phyloP scores from a whole-genome alignment of 129 eudicot species.

The Tanacetum coccineum region DNA sequence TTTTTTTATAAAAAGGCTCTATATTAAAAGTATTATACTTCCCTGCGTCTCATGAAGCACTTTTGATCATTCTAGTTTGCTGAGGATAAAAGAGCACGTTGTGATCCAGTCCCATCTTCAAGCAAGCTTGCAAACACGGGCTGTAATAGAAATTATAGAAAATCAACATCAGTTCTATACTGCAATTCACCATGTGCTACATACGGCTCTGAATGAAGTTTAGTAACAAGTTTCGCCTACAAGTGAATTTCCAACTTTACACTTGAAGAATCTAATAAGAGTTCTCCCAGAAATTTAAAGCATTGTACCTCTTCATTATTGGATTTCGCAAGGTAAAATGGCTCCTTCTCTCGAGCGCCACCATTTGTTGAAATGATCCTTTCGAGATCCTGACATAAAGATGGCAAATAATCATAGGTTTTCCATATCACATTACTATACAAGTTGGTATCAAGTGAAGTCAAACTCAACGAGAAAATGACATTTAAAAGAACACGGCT shows the following conservation, averaged over 20 bases:
- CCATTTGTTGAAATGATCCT: constrained; percentile 62
- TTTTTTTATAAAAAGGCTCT: background rate
- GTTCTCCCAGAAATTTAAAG: constrained; percentile 5
- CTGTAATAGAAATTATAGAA: constrained; percentile 37
- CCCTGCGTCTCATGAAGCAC: constrained; percentile 14
- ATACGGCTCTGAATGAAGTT: background rate
- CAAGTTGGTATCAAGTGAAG: background rate
- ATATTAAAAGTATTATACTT: constrained; percentile 1
- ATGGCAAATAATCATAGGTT: constrained; percentile 6
- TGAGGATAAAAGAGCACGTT: constrained; percentile 42
- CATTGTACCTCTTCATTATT: constrained; percentile 54
- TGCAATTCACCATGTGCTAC: constrained; percentile 7
- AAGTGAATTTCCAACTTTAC: background rate
- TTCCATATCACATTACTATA: background rate
- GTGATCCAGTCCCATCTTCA: constrained; percentile 54
- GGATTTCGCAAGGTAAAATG: constrained; percentile 59
- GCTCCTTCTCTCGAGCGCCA: constrained; percentile 74
- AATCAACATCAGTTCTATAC: background rate
- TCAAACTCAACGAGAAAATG: constrained; percentile 17
- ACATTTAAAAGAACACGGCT: background rate
- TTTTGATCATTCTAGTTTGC: constrained; percentile 37
- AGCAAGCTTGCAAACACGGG: constrained; percentile 52
- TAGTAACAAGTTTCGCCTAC: background rate
- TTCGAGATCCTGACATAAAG: constrained; percentile 64
- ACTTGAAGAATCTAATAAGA: background rate